Conservation (phyloP, 1,284 basidiomycete species). For the Microbotryomycetes sp. region DNA sequence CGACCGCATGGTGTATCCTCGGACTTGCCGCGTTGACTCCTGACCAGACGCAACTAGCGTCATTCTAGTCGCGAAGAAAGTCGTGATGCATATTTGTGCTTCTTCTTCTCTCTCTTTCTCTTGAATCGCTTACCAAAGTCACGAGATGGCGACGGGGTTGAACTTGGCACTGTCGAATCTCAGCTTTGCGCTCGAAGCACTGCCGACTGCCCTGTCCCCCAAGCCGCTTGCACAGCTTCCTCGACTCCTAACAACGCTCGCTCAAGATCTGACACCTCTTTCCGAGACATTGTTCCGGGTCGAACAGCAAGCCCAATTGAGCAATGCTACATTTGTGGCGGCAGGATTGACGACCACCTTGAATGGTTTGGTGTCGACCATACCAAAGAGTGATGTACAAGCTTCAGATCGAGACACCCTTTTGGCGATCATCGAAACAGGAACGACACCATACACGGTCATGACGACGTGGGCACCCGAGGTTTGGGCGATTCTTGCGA, state of each 20-base stretch:
- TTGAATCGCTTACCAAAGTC: neutral
- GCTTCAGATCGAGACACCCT: neutral
- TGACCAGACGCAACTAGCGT: too few relatives aligned
- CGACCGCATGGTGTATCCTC: too few relatives aligned
- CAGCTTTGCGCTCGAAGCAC: too few relatives aligned
- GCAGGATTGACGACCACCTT: neutral
- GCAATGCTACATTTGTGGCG: neutral
- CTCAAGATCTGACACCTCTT: neutral
- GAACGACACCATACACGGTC: neutral
- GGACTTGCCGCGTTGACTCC: too few relatives aligned
- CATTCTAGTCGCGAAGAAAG: too few relatives aligned
- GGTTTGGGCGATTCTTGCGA: neutral
- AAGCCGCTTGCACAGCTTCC: neutral
- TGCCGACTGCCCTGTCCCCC: neutral
- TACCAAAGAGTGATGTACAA: neutral
- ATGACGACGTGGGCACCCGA: conserved; percentile 6
- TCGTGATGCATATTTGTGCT: neutral
- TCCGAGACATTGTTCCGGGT: neutral
- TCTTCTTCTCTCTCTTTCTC: neutral
- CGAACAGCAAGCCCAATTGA: neutral
- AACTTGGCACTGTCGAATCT: too few relatives aligned
- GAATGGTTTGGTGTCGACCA: neutral
- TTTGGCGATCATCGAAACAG: neutral
- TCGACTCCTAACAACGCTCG: neutral
- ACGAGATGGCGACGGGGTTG: neutral